A percentile compares a stretch with the other conserved stretches of the same genome.
Conservation (phyloP, 75 land plant species). For the Larix kaempferi region DNA sequence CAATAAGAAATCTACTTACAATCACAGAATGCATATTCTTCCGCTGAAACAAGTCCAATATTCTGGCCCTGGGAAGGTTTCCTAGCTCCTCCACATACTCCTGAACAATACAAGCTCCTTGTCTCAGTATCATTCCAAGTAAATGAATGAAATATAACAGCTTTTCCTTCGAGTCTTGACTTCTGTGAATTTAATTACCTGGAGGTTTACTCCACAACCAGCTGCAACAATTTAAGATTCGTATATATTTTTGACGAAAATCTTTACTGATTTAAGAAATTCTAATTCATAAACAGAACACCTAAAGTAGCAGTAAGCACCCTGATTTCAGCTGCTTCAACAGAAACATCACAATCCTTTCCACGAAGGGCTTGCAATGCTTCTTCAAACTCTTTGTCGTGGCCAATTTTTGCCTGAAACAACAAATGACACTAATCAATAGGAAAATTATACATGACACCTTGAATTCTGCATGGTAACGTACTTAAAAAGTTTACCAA, state of each 20-base stretch:
- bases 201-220: no score
- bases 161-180: conserved; percentile 8
- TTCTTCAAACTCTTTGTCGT: conserved; percentile 41
- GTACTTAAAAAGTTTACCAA: no score
- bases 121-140: no score
- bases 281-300: no score
- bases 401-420: conserved; percentile 47
- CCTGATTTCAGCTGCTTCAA: conserved; percentile 70
- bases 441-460: no score
- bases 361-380: conserved; percentile 73
- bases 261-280: no score
- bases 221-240: not conserved
- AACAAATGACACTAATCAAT: not conserved
- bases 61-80: conserved; percentile 22
- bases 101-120: no score
- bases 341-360: conserved; percentile 54
- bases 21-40: no score
- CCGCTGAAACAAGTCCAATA: conserved; percentile 45
- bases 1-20: conserved; percentile 10
- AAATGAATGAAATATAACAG: not conserved
- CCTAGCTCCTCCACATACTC: no score
- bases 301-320: conserved; percentile 22
- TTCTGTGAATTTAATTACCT: not conserved
- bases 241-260: not conserved
- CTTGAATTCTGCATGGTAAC: no score